Evolutionary conservation across 805 yeast species (phyloP), one percentile per base, ranked within the genome.

Genomic region (Yarrowia divulgata): DNA sequence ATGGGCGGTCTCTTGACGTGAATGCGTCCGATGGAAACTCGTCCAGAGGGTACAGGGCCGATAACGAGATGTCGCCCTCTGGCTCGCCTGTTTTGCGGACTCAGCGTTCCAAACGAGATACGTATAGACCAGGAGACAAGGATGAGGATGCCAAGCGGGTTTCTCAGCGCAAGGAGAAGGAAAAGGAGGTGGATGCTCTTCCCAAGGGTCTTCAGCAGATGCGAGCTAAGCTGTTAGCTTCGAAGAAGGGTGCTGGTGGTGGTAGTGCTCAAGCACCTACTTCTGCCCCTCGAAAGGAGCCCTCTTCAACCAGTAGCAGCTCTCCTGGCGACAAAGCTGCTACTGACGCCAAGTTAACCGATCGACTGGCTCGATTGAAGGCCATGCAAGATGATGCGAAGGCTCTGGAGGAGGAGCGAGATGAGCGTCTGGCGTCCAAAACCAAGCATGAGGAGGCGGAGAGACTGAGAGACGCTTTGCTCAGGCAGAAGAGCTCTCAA

Each of bases 361-460:
- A 69, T 64, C 62, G 68, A 5, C 67, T 54, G 40, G 70, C 62
- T 8, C 43, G 55, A n/a, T 50, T 73, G 32, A 69, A 62, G 16
- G 72, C 67, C 32, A 73, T 73, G 75, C 71, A 68, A 68, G 68
- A 68, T 8, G 68, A 71, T 46, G 74, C 75, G 8, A 42, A 70
- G 23, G 48, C 37, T 8, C 42, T 73, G 18, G 69, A 71, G 23
- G 49, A 66, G 35, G 57, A 55, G n/a, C 58, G 74, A 16, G 43
- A 52, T 1, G 64, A 69, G 55, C 62, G 73, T 3, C 32, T 71
- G 18, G 45, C 43, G 3, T 1, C 40, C 3, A 60, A 60, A 12
- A 14, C 14, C 9, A 63, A 37, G 16, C 29, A 35, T 1, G 57
- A 63, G 45, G 55, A 48, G 37, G 55, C 68, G 3, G 68, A 35